Base-by-base conservation (phyloP, 2,329 filamentous ascomycete genomes). In the Fusarium udum region DNA sequence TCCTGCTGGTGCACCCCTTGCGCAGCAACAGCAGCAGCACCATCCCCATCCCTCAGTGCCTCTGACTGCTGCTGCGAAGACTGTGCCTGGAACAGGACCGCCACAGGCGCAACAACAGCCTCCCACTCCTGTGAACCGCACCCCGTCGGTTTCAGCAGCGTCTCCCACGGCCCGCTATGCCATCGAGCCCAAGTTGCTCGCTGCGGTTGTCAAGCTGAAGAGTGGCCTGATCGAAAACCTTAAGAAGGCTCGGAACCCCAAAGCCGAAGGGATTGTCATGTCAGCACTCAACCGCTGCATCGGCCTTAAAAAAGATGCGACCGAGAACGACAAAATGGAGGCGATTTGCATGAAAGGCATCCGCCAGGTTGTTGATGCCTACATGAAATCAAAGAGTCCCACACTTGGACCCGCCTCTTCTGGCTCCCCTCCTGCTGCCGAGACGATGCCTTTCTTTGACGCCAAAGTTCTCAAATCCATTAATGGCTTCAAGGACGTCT, bases 271-370 rank as follows among this genome's bases (percentile, higher is more conserved):
- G 31, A 84, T 87, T 31, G 85, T 87, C 67, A 86, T 87, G 83
- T 87, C 86, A 12, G 87, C 87, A 18, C 80, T 88, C 69, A 88
- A 87, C 69, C 85, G 86, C 32, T 85, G 84, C 49, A 78, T 88
- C 15, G 86, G 86, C 0, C 82, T 89, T 52, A 84, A 87, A 68
- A 82, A 81, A 31, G 80, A 82, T 46, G 81, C 82, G 12, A 84
- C 84, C 1, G 84, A 84, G 46, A 83, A 84, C 60, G 83, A 86
- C 42, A 81, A 82, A 65, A 82, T 87, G 77, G 87, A 88, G 69
- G 78, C 80, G 36, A 85, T 87, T 42, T 85, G 83, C 49, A 85
- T 85, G 56, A 84, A 82, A 67, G 83, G 83, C 34, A 82, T 85
- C 45, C 76, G 79, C 31, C 80, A 83, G 43, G 81, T 88, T 45